Evolutionary conservation across 169 alveolate genomes (phyloP), one percentile per base, ranked within the genome.

Genomic region (Blepharisma undulans): DNA sequence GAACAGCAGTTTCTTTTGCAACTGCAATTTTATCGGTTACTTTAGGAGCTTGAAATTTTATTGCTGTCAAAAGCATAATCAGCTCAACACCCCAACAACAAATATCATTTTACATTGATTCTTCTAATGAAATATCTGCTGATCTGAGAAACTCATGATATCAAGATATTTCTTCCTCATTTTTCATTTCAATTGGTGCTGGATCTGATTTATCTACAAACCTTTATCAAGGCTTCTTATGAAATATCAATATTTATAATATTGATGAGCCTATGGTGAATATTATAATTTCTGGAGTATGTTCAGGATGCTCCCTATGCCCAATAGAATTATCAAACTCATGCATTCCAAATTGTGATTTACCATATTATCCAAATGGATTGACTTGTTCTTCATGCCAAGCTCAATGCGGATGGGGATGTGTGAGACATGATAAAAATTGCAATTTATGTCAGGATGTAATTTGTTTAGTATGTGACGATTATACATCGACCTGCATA

Each of bases 361-460:
- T 82, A 4, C 6, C 29, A 0, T 34, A 36, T 22, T 82, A 82
- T 60, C 60, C 22, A 8, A 74, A 1, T 60, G 8, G 18, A 6
- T 22, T 33, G n/a, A 4, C 29, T 22, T 82, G 89, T n/a, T n/a
- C n/a, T 21, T 22, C 27, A 22, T 82, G 89, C 76, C 33, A 82
- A 25, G 0, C 89, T 34, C 34, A 36, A 19, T 82, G 89, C n/a
- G 18, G 3, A 48, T 25, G 48, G 18, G 89, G 89, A 4, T 82
- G 89, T 8, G 89, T 82, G 10, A 78, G 86, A 78, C 2, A 59
- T 30, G 89, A 82, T 29, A 22, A 74, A 74, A 74, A 72, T 32
- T 79, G 87, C 60, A 79, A 79, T 33, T 33, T 79, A 33, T 79
- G 87, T 7, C 29, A 79, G 7, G 87, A 79, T 6, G 29, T 33